Evolutionary conservation across 2,329 filamentous ascomycete species (phyloP).

Genomic region (Fusarium anthophilum): DNA sequence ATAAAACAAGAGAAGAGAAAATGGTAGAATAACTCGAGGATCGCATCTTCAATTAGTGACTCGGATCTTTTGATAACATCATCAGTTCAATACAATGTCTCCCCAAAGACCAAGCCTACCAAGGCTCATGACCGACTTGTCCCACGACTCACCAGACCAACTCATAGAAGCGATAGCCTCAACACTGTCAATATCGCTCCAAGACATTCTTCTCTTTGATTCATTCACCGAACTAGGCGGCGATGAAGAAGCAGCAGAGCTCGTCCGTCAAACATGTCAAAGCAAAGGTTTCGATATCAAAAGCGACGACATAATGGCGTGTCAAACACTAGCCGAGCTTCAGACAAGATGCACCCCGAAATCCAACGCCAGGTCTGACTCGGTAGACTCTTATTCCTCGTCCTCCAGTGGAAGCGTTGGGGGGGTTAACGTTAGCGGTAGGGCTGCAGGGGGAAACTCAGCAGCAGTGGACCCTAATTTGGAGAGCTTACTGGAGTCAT

Average conservation of each 20-base stretch:
- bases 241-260: slow-evolving; percentile 47
- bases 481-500: slow-evolving; percentile 53
- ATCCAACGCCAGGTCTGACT: background rate
- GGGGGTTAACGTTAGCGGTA: background rate
- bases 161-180: slow-evolving; percentile 49
- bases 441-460: slow-evolving; percentile 8
- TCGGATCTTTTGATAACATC: background rate
- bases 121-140: slow-evolving; percentile 36
- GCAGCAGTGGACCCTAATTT: slow-evolving; percentile 32
- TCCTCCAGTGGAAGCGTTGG: background rate
- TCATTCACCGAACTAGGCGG: slow-evolving; percentile 58
- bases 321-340: slow-evolving; percentile 56
- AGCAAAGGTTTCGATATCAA: slow-evolving; percentile 46
- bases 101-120: slow-evolving; percentile 26
- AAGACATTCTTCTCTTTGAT: slow-evolving; percentile 49
- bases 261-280: slow-evolving; percentile 25
- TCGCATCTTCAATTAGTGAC: background rate
- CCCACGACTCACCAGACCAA: slow-evolving; percentile 40
- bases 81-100: slow-evolving; percentile 7
- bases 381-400: slow-evolving; percentile 15
- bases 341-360: slow-evolving; percentile 50
- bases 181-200: slow-evolving; percentile 47
- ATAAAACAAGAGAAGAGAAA: background rate
- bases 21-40: background rate
- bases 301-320: slow-evolving; percentile 54